Evolutionary conservation across 176 grass and related monocot genomes (phyloP), one percentile per base, ranked within the genome.

Genomic region (Cocos nucifera): DNA sequence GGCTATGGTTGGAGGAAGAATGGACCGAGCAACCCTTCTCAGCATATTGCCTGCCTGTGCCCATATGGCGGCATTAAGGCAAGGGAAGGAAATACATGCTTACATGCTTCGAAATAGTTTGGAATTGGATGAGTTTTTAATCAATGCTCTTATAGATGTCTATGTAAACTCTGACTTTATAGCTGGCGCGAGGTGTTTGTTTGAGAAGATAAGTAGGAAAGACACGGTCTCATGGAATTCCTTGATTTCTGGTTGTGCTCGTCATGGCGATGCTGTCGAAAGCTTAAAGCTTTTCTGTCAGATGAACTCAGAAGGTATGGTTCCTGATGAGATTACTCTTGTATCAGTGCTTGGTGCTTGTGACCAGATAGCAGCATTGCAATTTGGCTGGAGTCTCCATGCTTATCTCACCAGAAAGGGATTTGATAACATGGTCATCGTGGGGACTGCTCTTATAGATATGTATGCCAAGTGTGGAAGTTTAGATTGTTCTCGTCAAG

Each of bases 401-500:
- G 58, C 50, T 73, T 55, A 55, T 73, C 14, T 63, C 20, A 55
- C 51, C 56, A 53, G 18, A 63, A 62, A 55, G 32, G 70, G 70
- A 16, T 26, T 35, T 25, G 59, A 63, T 63, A 48, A 39, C 17
- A 30, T 3, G 12, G n/a, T 73, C 19, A 63, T 10, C 17, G 15
- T 73, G 50, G 59, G 58, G 15, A 73, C 70, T 55, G 50, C 70
- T 35, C 70, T 73, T 15, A 30, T 63, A 73, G 59, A 63, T 26
- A 63, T 73, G 59, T 73, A 63, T 25, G 50, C 70, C 28, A 73
- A 73, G 25, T 73, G 70, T 49, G 70, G 70, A 55, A 63, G 50
- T 55, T 59, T 73, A 3, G 59, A 63, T 59, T 63, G 59, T 48
- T 54, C 59, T 18, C 28, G 59, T 24, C 70, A 56, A 63, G 27